These are phyloP conservation scores for Megacollybia platyphylla DNA, from an alignment of 1,284 basidiomycete species.

Conservation along the genomic window DNA sequence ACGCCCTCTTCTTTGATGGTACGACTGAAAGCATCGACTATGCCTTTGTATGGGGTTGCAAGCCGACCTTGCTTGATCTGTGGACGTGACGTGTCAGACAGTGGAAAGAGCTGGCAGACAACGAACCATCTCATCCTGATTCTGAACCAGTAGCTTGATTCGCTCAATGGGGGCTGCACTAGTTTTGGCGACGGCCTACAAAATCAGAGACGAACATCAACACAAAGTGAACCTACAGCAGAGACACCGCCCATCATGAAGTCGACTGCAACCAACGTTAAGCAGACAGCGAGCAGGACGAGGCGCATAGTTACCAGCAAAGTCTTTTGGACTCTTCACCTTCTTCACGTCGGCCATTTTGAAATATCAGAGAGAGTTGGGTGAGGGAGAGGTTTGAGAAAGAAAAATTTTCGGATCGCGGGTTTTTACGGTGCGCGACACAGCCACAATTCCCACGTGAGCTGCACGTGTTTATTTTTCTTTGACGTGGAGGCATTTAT, in stretches of 20 bases:
- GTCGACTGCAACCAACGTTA: slow-evolving; percentile 47
- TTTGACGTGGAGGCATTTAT: too few species aligned
- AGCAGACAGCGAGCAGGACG: slow-evolving; percentile 13
- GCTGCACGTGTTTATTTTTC: too few species aligned
- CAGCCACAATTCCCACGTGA: too few species aligned
- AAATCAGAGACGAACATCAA: slow-evolving; percentile 8
- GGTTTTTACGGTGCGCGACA: too few species aligned
- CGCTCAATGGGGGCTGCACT: slow-evolving; percentile 98
- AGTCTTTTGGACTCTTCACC: slow-evolving; percentile 71
- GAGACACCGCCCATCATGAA: slow-evolving; percentile 92
- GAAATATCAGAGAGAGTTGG: slow-evolving; percentile 27
- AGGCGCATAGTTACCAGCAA: slow-evolving; percentile 25
- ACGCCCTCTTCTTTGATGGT: slow-evolving; percentile 89
- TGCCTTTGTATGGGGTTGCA: slow-evolving; percentile 85
- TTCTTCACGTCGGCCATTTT: slow-evolving; percentile 68
- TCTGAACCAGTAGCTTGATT: slow-evolving; percentile 96
- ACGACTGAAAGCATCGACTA: slow-evolving; percentile 78
- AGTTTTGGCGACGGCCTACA: slow-evolving; percentile 90
- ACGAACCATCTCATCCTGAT: slow-evolving; percentile 86
- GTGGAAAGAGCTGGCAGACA: slow-evolving; percentile 2
- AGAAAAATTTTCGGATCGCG: slow-evolving; percentile 3
- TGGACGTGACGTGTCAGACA: slow-evolving; percentile 18
- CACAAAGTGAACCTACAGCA: slow-evolving; percentile 42
- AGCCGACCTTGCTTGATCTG: slow-evolving; percentile 97
- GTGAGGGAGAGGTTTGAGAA: slow-evolving; percentile 14